Conservation (phyloP, 140 eudicot genomes). For the Ambrosia hybrid region DNA sequence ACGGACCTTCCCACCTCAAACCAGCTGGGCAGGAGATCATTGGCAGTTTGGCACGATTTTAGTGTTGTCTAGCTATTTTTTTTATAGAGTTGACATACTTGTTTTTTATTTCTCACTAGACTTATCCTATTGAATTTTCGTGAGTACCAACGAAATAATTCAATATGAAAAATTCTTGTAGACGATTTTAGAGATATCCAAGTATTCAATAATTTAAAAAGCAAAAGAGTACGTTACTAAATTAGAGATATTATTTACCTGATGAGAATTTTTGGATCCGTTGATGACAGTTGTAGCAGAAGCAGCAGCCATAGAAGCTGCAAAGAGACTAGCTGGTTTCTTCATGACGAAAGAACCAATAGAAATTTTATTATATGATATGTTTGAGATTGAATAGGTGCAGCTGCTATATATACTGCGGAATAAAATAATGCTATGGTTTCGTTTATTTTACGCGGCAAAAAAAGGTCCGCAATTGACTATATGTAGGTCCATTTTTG, state of each 20-base stretch:
- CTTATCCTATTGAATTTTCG: too few species aligned
- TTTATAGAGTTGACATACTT: too few species aligned
- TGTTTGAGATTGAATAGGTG: conserved; percentile 29
- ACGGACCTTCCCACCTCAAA: too few species aligned
- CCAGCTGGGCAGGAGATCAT: too few species aligned
- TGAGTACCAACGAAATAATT: too few species aligned
- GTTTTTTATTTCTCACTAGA: too few species aligned
- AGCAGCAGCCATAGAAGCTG: conserved; percentile 57
- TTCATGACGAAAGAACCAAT: conserved; percentile 37
- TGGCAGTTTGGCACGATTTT: too few species aligned
- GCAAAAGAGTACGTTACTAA: background rate
- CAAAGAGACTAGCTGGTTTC: conserved; percentile 50
- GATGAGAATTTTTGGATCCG: conserved; percentile 28
- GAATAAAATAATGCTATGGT: conserved; percentile 5
- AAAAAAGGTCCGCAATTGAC: conserved; percentile 24
- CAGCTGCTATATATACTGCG: background rate
- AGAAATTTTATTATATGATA: background rate
- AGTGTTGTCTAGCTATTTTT: too few species aligned
- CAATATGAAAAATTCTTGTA: too few species aligned
- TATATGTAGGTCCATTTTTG: conserved; percentile 19
- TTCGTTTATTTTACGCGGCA: conserved; percentile 37
- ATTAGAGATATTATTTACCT: conserved; percentile 37
- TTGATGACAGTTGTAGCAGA: conserved; percentile 40
- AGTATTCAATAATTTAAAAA: too few species aligned
- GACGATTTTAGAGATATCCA: too few species aligned